A percentile compares a stretch with the other conserved stretches of the same genome.
phyloP scores from a whole-genome alignment of 352 stramenopile genomes.

The Globisporangium middletonii region DNA sequence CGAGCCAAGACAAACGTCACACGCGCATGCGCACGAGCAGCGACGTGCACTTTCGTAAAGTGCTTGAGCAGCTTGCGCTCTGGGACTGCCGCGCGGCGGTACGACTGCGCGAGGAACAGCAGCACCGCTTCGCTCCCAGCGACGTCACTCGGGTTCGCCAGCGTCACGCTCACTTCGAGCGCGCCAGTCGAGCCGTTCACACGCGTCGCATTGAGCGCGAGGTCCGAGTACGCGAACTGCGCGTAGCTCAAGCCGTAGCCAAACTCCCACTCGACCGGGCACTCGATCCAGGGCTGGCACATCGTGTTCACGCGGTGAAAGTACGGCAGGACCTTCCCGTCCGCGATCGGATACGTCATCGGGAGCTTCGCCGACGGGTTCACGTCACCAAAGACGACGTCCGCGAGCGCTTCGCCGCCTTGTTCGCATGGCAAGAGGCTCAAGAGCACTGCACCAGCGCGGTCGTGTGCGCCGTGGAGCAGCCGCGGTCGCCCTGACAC shows the following conservation, averaged over 20 bases:
- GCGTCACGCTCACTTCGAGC: constrained; percentile 42
- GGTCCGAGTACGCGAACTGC: constrained; percentile 46
- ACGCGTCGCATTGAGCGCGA: constrained; percentile 34
- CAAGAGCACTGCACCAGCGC: constrained; percentile 52
- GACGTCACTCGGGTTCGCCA: constrained; percentile 50
- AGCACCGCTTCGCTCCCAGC: constrained; percentile 62
- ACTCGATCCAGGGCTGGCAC: constrained; percentile 49
- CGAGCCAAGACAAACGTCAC: constrained; percentile 40
- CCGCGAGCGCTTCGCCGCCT: constrained; percentile 63
- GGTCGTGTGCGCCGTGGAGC: constrained; percentile 33
- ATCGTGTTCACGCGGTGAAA: constrained; percentile 62
- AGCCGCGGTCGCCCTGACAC: constrained; percentile 61
- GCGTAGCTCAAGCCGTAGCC: constrained; percentile 67
- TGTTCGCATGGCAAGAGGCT: constrained; percentile 74
- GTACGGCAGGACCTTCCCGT: constrained; percentile 51
- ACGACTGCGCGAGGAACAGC: constrained; percentile 60
- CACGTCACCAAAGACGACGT: constrained; percentile 59
- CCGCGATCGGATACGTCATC: constrained; percentile 65
- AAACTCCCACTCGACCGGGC: constrained; percentile 54
- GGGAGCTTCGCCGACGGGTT: constrained; percentile 72
- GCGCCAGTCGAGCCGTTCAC: constrained; percentile 17
- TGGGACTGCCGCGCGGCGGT: constrained; percentile 39
- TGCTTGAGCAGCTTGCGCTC: constrained; percentile 75
- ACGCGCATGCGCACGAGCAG: constrained; percentile 15
- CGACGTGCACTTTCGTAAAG: constrained; percentile 59